Evolutionary conservation across 768 basidiomycete genomes (phyloP).

Genomic region (Daedalea quercina): DNA sequence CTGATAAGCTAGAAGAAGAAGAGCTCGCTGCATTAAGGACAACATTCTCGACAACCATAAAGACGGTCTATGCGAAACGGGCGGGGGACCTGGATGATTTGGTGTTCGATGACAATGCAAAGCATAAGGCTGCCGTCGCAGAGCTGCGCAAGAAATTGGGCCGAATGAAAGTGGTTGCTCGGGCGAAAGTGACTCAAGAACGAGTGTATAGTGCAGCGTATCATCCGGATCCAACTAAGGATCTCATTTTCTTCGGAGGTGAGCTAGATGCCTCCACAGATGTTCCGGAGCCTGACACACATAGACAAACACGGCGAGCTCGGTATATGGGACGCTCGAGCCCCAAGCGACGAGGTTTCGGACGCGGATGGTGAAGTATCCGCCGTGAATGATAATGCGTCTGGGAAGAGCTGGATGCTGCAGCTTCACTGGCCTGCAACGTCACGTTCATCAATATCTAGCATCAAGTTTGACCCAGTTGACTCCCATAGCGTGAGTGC

Average conservation of each 20-base stretch:
- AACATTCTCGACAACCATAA: slow-evolving; percentile 35
- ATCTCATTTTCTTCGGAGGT: slow-evolving; percentile 87
- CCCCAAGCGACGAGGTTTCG: slow-evolving; percentile 52
- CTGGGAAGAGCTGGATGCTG: slow-evolving; percentile 75
- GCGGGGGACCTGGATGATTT: slow-evolving; percentile 45
- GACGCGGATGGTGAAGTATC: slow-evolving; percentile 53
- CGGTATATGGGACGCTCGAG: slow-evolving; percentile 83
- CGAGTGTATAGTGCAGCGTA: slow-evolving; percentile 74
- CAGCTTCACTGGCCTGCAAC: slow-evolving; percentile 84
- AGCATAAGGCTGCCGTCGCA: slow-evolving; percentile 41
- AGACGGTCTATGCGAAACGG: slow-evolving; percentile 31
- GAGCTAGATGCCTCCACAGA: slow-evolving; percentile 6
- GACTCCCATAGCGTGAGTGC: slow-evolving; percentile 62
- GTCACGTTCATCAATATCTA: slow-evolving; percentile 72
- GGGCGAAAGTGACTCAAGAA: slow-evolving; percentile 75
- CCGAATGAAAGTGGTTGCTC: slow-evolving; percentile 56
- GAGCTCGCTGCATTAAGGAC: slow-evolving; percentile 41
- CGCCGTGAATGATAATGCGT: slow-evolving; percentile 36
- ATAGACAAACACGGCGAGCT: slow-evolving; percentile 78
- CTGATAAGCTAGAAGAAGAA: slow-evolving; percentile 39
- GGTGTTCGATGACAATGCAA: slow-evolving; percentile 37
- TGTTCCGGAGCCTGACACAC: not conserved
- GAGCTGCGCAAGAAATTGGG: slow-evolving; percentile 49
- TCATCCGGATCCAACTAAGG: slow-evolving; percentile 74
- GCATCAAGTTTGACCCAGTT: slow-evolving; percentile 69